Evolutionary conservation across 371 early-diverging fungal species (phyloP), one percentile per base, ranked within the genome.

Genomic region (Thermomucor indicae-seudaticae): DNA sequence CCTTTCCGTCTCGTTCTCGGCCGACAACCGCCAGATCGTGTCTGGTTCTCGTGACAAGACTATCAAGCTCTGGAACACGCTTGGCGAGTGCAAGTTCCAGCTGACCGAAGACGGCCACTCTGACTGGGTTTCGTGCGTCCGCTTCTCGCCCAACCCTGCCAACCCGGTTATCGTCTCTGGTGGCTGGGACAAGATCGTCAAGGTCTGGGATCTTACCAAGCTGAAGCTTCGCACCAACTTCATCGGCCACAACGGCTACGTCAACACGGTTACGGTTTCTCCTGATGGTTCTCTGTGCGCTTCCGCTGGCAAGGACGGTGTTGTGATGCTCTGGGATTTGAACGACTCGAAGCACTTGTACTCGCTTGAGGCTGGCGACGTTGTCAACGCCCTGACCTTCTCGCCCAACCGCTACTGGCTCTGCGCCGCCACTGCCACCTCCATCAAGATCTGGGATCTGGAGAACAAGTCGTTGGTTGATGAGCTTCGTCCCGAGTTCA

Each of bases 201-300:
- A 98, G 95, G 93, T 95, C 62, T 99, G 99, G 99, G 98, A 99
- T 70, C 83, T 96, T 53, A 87, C 85, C 84, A 94, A 95, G 86
- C 89, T 87, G 87, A 95, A 95, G 90, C 84, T 98, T 46, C 90
- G 91, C 81, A 92, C 94, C 89, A 95, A 97, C 91, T 97, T 97
- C 89, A 88, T 89, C 68, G 99, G 97, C 57, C 98, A 99, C 92
- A 84, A 86, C 67, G 96, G 95, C 54, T 95, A 96, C 82, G 89
- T 99, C 79, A 92, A 91, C 91, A 91, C 95, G 65, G 89, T 96
- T 70, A 95, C 96, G 64, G 89, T 99, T 79, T 97, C 97, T 32
- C 99, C 99, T 66, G 99, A 99, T 83, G 99, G 99, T 77, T 97
- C 98, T 55, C 91, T 98, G 63, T 99, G 97, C 88, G 99, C 98